Conservation (phyloP, 805 yeast species). For the Kurtzmaniella fragi region DNA sequence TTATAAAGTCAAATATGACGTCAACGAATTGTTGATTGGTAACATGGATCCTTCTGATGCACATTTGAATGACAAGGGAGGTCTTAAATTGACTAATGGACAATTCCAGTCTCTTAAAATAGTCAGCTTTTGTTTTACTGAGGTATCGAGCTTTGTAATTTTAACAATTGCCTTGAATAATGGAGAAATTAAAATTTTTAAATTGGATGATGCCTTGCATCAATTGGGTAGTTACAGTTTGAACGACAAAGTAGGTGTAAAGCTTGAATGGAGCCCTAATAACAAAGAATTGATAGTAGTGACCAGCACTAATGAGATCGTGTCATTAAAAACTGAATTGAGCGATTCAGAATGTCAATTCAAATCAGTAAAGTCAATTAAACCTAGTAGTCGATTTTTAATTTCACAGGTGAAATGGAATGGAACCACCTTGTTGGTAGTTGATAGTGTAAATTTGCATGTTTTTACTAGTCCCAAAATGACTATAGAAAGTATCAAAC, state of each 20-base stretch:
- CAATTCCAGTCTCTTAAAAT: slow-evolving; percentile 20
- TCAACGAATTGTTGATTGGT: slow-evolving; percentile 21
- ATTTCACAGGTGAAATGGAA: too few species aligned
- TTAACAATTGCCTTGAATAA: slow-evolving; percentile 11
- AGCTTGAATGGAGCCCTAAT: neutral
- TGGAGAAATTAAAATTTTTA: slow-evolving; percentile 12
- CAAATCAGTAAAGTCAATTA: too few species aligned
- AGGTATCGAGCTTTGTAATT: slow-evolving; percentile 2
- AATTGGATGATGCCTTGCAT: slow-evolving; percentile 6
- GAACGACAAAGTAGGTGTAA: too few species aligned
- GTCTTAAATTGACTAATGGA: slow-evolving; percentile 13
- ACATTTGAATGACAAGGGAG: slow-evolving; percentile 12
- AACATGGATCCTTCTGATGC: slow-evolving; percentile 16
- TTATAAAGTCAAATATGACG: slow-evolving; percentile 18
- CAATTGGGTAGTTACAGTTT: too few species aligned
- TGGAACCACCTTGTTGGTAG: too few species aligned
- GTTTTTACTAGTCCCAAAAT: too few species aligned
- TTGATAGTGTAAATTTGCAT: too few species aligned
- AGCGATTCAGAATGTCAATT: too few species aligned
- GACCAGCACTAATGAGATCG: slow-evolving; percentile 1
- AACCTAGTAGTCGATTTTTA: too few species aligned
- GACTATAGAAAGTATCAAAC: too few species aligned
- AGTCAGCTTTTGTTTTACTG: slow-evolving; percentile 22
- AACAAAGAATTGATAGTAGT: neutral
- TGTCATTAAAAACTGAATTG: too few species aligned